A percentile compares a stretch with the other conserved stretches of the same genome.
phyloP scores from a whole-genome alignment of 768 basidiomycete species.

The Hypholoma fasciculare region DNA sequence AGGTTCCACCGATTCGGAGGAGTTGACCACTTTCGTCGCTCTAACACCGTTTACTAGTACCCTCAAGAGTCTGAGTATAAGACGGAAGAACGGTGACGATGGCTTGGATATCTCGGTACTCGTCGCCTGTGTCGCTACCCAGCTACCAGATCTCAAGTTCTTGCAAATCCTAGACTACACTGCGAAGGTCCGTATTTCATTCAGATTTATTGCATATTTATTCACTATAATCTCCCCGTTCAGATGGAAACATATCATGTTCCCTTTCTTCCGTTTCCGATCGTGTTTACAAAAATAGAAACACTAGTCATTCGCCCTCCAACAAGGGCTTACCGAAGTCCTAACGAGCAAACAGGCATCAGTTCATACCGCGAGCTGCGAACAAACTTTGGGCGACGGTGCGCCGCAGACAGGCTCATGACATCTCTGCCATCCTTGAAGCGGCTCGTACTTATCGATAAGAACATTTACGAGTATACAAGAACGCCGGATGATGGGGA shows the following conservation, averaged over 20 bases:
- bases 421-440: conserved; percentile 7
- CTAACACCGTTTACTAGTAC: too few species aligned
- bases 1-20: too few species aligned
- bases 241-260: not conserved
- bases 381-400: conserved; percentile 1
- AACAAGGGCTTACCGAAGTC: too few species aligned
- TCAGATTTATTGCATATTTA: too few species aligned
- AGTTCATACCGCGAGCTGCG: conserved; percentile 12
- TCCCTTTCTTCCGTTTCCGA: conserved; percentile 17
- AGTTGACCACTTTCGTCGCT: too few species aligned
- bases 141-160: conserved; percentile 19
- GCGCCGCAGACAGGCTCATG: conserved; percentile 16
- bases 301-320: conserved; percentile 12
- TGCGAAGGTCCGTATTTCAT: too few species aligned
- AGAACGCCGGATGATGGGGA: not conserved
- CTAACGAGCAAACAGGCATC: conserved; percentile 1
- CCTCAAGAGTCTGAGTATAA: too few species aligned
- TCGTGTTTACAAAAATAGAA: conserved; percentile 16
- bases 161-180: conserved; percentile 19
- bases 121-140: too few species aligned
- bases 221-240: too few species aligned
- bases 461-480: conserved; percentile 4
- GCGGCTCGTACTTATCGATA: conserved; percentile 14
- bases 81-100: too few species aligned
- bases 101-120: too few species aligned